A percentile compares a stretch with the other conserved stretches of the same genome.
These are phyloP conservation scores for Pseudogymnoascus sp. DNA, from an alignment of 2,329 filamentous ascomycete genomes.

Conservation along the genomic window DNA sequence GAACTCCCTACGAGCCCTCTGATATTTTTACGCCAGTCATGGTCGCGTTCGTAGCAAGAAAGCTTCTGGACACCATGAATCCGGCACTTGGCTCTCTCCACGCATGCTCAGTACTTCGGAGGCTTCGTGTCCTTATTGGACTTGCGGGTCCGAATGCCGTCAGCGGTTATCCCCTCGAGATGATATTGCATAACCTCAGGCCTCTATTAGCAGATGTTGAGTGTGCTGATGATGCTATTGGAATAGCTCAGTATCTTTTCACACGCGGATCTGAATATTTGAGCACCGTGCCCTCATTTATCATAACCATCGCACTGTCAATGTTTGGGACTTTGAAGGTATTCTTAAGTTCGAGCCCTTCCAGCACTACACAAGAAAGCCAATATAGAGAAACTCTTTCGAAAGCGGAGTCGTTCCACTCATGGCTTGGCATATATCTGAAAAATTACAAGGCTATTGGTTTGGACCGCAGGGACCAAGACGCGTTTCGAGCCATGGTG, in stretches of 20 bases:
- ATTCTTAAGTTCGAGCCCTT: slow-evolving; percentile 67
- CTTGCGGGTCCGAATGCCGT: slow-evolving; percentile 68
- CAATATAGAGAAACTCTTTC: slow-evolving; percentile 71
- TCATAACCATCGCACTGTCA: slow-evolving; percentile 73
- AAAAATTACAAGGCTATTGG: slow-evolving; percentile 49
- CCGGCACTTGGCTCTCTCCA: slow-evolving; percentile 79
- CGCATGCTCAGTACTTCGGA: slow-evolving; percentile 78
- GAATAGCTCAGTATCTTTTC: slow-evolving; percentile 78
- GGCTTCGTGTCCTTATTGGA: slow-evolving; percentile 73
- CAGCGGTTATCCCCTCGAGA: slow-evolving; percentile 77
- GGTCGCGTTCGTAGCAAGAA: slow-evolving; percentile 67
- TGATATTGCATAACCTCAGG: slow-evolving; percentile 75
- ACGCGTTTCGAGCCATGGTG: slow-evolving; percentile 60
- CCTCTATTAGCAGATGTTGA: slow-evolving; percentile 75
- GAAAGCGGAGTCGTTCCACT: slow-evolving; percentile 68
- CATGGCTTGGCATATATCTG: slow-evolving; percentile 70
- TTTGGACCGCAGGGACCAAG: slow-evolving; percentile 39
- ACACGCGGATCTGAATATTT: slow-evolving; percentile 60
- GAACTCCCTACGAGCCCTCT: slow-evolving; percentile 57
- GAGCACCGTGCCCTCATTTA: slow-evolving; percentile 59
- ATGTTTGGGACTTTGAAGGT: slow-evolving; percentile 70
- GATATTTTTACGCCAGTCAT: slow-evolving; percentile 70
- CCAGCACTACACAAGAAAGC: slow-evolving; percentile 76
- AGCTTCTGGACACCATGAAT: slow-evolving; percentile 73
- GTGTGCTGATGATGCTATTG: slow-evolving; percentile 85